A percentile compares a stretch with the other conserved stretches of the same genome.
Conservation (phyloP, 768 basidiomycete genomes). For the Amyloporia xantha region DNA sequence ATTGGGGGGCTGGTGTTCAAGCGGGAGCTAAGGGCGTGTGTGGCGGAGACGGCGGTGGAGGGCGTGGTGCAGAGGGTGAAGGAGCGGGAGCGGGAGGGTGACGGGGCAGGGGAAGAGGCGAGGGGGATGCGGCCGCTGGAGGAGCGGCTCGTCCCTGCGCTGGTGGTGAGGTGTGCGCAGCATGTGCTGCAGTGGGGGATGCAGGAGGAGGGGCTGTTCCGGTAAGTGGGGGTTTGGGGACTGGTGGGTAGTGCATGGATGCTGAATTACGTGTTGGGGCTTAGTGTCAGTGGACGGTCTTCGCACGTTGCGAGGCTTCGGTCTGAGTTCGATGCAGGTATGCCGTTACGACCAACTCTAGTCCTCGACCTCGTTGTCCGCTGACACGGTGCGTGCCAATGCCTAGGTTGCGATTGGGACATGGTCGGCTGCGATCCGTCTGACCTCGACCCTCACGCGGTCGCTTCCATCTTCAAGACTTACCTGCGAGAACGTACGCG, state of each 20-base stretch:
- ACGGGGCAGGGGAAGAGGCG: conserved; percentile 6
- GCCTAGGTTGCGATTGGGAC: conserved; percentile 83
- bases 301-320: conserved; percentile 73
- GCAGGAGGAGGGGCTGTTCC: conserved; percentile 81
- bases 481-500: conserved; percentile 86
- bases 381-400: not conserved
- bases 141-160: conserved; percentile 50
- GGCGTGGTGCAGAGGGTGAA: conserved; percentile 12
- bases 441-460: conserved; percentile 91
- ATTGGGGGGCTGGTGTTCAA: conserved; percentile 61
- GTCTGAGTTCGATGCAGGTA: conserved; percentile 76
- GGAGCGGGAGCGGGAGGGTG: too few relatives aligned
- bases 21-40: conserved; percentile 46
- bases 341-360: not conserved
- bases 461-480: conserved; percentile 88
- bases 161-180: conserved; percentile 77
- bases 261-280: not conserved
- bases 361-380: not conserved
- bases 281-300: conserved; percentile 76
- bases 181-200: conserved; percentile 79
- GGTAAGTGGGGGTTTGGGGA: conserved; percentile 38
- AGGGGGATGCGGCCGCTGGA: conserved; percentile 17
- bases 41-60: conserved; percentile 48
- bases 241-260: too few relatives aligned
- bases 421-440: conserved; percentile 71